A percentile compares a stretch with the other conserved stretches of the same genome.
phyloP scores from a whole-genome alignment of 345 rosid species.

The Gossypium mustelinum region DNA sequence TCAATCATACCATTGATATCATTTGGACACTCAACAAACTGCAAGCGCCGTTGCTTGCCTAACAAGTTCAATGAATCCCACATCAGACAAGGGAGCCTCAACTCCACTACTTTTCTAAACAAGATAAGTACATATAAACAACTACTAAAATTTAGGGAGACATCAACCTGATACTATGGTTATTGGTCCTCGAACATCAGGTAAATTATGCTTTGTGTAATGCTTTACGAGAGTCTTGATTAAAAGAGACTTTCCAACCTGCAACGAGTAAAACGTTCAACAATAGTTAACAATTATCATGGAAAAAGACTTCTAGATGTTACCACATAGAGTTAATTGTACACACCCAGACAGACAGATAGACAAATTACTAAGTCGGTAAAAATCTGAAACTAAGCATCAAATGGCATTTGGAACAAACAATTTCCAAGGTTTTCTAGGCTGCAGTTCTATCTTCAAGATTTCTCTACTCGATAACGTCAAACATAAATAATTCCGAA shows the following conservation, averaged over 20 bases:
- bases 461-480: not conserved
- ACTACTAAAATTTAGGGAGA: not conserved
- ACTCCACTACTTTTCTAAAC: slow-evolving; percentile 14
- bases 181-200: slow-evolving; percentile 86
- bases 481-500: not conserved
- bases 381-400: not conserved
- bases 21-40: slow-evolving; percentile 95
- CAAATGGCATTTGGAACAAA: not conserved
- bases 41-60: slow-evolving; percentile 78
- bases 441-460: not conserved
- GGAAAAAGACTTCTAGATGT: not conserved
- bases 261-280: slow-evolving; percentile 14
- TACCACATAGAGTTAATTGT: not conserved
- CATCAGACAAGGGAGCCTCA: slow-evolving; percentile 14
- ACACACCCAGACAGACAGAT: not conserved
- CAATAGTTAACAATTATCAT: not conserved
- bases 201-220: slow-evolving; percentile 71
- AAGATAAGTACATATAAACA: not conserved
- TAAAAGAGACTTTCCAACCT: slow-evolving; percentile 93
- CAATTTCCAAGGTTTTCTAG: not conserved
- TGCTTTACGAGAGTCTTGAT: slow-evolving; percentile 79
- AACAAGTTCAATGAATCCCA: slow-evolving; percentile 19
- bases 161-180: slow-evolving; percentile 72
- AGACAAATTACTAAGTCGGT: not conserved
- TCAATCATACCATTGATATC: slow-evolving; percentile 96